A percentile compares a stretch with the other conserved stretches of the same genome.
Evolutionary conservation across 2,329 filamentous ascomycete species (phyloP).

Genomic region (Elsinoe batatas): DNA sequence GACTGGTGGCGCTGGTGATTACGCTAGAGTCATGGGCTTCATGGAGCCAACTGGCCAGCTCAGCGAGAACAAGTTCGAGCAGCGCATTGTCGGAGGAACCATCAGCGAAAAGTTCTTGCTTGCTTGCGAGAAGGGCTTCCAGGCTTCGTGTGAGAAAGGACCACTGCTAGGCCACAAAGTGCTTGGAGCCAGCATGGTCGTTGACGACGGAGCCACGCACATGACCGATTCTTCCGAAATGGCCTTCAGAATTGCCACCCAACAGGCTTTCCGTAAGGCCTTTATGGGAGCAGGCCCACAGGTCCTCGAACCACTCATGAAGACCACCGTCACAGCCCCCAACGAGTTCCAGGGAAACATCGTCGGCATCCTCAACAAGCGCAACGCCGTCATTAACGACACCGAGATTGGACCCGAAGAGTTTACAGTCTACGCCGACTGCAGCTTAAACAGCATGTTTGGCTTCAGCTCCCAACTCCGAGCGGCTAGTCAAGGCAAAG

Average conservation of each 20-base stretch:
- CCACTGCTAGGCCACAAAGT: conserved; percentile 89
- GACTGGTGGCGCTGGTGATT: conserved; percentile 90
- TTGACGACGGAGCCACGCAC: conserved; percentile 94
- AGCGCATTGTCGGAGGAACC: conserved; percentile 76
- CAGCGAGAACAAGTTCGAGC: conserved; percentile 71
- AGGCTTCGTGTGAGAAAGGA: conserved; percentile 70
- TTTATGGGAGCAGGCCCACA: conserved; percentile 72
- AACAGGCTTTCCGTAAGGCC: conserved; percentile 92
- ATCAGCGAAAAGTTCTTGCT: conserved; percentile 94
- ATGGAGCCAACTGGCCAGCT: conserved; percentile 74
- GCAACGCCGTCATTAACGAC: conserved; percentile 87
- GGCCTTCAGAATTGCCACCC: conserved; percentile 87
- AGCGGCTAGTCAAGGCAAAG: conserved; percentile 93
- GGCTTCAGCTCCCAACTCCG: conserved; percentile 86
- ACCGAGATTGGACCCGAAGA: conserved; percentile 91
- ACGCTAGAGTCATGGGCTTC: conserved; percentile 80
- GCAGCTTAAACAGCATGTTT: conserved; percentile 94
- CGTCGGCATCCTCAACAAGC: conserved; percentile 91
- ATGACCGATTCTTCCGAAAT: conserved; percentile 96
- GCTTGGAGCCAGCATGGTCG: conserved; percentile 77
- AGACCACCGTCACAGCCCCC: conserved; percentile 90
- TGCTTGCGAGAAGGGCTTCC: conserved; percentile 92
- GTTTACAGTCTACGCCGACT: conserved; percentile 86
- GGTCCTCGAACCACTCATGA: conserved; percentile 94
- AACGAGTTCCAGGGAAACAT: conserved; percentile 97